Evolutionary conservation across 2,329 filamentous ascomycete species (phyloP), one percentile per base, ranked within the genome.

Genomic region (Fusarium nanum): DNA sequence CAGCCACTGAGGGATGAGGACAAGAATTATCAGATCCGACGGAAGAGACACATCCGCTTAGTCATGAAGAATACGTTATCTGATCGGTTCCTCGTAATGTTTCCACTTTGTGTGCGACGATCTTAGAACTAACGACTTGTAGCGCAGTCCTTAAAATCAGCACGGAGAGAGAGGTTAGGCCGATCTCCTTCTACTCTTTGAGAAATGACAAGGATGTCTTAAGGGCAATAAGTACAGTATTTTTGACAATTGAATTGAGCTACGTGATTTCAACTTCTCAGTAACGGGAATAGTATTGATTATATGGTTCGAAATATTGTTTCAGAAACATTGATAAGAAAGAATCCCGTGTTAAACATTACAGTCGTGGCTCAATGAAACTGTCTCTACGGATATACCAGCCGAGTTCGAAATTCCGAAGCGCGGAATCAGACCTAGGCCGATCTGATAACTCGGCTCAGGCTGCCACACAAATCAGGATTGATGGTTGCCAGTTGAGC

Each of bases 371-470:
- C 18, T n/a, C 34, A 37, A 6, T 37, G 18, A 37, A 37, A n/a
- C 10, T n/a, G 18, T 37, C 11, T 37, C 18, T 37, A n/a, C 18
- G 7, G 7, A 16, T 32, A 32, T 32, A 37, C 18, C 6, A 37
- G 18, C 34, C 34, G 10, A 37, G 3, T 37, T 37, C 34, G 28
- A 53, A 22, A 10, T 22, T 13, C 13, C 13, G 41, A 44, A 23
- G 41, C 22, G 20, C 41, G 9, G 41, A 23, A 44, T 44, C 25
- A 37, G 14, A 44, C 59, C 41, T 27, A 44, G 23, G 64, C 62
- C 53, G 56, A 71, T 71, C 68, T 64, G 68, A 68, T 69, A 71
- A 71, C 50, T 32, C 25, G 18, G 25, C 18, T 14, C 25, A 30
- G 52, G 34, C 25, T 44, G 22, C 22, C 56, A 44, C 45, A 46